phyloP scores from a whole-genome alignment of 495 filamentous ascomycete genomes.

The Viridothelium virens region DNA sequence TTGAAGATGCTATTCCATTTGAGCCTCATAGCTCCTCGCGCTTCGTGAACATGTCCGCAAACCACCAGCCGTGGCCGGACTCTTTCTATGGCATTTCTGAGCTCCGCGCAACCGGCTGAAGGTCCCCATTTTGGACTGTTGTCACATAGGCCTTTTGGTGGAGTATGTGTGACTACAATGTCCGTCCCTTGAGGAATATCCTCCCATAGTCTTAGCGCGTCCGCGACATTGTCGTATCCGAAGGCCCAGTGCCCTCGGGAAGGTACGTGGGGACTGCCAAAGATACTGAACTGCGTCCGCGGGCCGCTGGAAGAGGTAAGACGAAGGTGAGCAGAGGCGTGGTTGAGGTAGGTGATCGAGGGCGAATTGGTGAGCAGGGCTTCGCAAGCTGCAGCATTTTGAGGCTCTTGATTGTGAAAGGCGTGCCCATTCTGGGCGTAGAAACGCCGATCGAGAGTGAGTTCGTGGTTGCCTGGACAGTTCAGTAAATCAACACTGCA shows the following conservation, averaged over 20 bases:
- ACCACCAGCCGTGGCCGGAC: constrained; percentile 33
- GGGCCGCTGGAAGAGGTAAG: constrained; percentile 52
- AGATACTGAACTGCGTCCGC: constrained; percentile 60
- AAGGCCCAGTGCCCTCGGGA: constrained; percentile 57
- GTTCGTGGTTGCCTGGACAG: constrained; percentile 67
- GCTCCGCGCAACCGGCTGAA: constrained; percentile 29
- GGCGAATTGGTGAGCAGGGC: constrained; percentile 47
- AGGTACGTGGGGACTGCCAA: constrained; percentile 68
- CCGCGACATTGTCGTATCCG: constrained; percentile 45
- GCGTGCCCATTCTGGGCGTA: constrained; percentile 21
- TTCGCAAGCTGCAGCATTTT: constrained; percentile 50
- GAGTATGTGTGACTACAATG: constrained; percentile 36
- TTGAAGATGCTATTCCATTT: constrained; percentile 38
- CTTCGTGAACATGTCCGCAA: constrained; percentile 37
- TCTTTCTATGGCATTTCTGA: constrained; percentile 23
- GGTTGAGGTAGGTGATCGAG: constrained; percentile 58
- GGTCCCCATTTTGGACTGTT: constrained; percentile 15
- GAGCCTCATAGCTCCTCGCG: constrained; percentile 45
- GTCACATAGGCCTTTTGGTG: constrained; percentile 31
- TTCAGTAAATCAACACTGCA: neutral
- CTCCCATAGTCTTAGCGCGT: constrained; percentile 45
- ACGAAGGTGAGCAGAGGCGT: constrained; percentile 51
- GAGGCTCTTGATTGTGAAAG: constrained; percentile 53
- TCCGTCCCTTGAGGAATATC: constrained; percentile 31
- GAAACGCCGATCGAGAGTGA: constrained; percentile 55